These are phyloP conservation scores for Volvariella surrecta DNA, from an alignment of 1,284 basidiomycete species.

Conservation along the genomic window DNA sequence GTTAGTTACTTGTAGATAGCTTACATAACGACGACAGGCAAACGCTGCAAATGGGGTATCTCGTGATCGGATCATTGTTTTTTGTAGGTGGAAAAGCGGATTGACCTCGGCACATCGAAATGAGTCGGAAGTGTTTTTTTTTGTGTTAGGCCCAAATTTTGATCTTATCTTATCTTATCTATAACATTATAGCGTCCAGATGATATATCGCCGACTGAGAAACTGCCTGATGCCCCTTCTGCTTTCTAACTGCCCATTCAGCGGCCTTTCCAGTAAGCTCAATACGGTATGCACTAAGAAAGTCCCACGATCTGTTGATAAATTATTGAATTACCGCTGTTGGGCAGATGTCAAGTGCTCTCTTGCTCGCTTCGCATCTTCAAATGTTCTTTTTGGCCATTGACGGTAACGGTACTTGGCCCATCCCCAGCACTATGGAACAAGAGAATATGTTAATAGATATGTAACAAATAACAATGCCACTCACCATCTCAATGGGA, in stretches of 20 bases:
- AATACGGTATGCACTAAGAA: conserved; percentile 16
- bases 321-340: conserved; percentile 16
- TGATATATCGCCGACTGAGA: conserved; percentile 15
- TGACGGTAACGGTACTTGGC: conserved; percentile 17
- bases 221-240: conserved; percentile 15
- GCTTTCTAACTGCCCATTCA: conserved; percentile 18
- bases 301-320: conserved; percentile 17
- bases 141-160: too few species aligned
- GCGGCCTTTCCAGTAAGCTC: conserved; percentile 18
- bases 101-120: too few species aligned
- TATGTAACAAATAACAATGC: too few species aligned
- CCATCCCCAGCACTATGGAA: conserved; percentile 21
- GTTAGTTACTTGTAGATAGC: too few species aligned
- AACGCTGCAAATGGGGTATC: too few species aligned
- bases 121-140: too few species aligned
- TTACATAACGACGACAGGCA: too few species aligned
- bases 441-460: conserved; percentile 2
- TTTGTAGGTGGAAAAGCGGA: too few species aligned
- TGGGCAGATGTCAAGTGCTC: conserved; percentile 17
- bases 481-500: too few species aligned
- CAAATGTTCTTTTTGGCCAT: conserved; percentile 14
- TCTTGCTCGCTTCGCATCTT: conserved; percentile 13
- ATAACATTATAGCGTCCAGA: too few species aligned
- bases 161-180: too few species aligned
- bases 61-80: too few species aligned